A percentile compares a stretch with the other conserved stretches of the same genome.
phyloP scores from a whole-genome alignment of 2,329 filamentous ascomycete genomes.

The Moelleriella libera region DNA sequence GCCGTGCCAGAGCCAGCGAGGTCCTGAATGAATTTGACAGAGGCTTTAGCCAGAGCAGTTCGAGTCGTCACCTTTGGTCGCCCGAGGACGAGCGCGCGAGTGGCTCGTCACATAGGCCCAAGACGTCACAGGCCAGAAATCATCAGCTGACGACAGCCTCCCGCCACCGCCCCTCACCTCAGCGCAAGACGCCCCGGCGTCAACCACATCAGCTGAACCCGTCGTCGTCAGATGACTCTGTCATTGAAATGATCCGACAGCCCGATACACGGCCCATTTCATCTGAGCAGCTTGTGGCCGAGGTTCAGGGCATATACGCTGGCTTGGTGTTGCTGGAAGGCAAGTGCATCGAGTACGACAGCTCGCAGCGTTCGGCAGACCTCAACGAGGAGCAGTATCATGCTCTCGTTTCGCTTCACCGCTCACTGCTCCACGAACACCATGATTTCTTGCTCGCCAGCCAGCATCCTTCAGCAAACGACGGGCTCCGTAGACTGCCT shows the following conservation, averaged over 20 bases:
- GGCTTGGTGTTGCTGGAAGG: constrained; percentile 76
- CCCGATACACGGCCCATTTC: constrained; percentile 56
- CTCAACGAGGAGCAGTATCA: constrained; percentile 65
- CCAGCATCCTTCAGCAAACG: constrained; percentile 68
- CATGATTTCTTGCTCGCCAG: constrained; percentile 78
- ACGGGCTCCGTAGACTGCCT: constrained; percentile 52
- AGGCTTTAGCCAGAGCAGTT: constrained; percentile 8
- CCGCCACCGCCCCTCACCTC: constrained; percentile 3
- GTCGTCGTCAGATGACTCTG: constrained; percentile 1
- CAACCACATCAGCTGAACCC: neutral
- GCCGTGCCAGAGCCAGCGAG: constrained; percentile 6
- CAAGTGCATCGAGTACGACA: constrained; percentile 75
- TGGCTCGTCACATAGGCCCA: constrained; percentile 1
- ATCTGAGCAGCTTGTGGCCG: constrained; percentile 63
- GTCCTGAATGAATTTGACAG: constrained; percentile 11
- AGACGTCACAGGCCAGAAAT: constrained; percentile 2
- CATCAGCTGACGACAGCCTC: neutral
- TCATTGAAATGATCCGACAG: constrained; percentile 17
- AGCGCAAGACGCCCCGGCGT: neutral
- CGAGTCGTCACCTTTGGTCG: constrained; percentile 13
- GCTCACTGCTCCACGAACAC: constrained; percentile 68
- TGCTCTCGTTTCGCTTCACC: constrained; percentile 66
- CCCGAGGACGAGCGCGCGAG: constrained; percentile 9
- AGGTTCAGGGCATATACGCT: constrained; percentile 74
- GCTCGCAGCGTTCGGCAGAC: constrained; percentile 30